Conservation (phyloP, 352 stramenopile species). For the Pythium sukuiense region DNA sequence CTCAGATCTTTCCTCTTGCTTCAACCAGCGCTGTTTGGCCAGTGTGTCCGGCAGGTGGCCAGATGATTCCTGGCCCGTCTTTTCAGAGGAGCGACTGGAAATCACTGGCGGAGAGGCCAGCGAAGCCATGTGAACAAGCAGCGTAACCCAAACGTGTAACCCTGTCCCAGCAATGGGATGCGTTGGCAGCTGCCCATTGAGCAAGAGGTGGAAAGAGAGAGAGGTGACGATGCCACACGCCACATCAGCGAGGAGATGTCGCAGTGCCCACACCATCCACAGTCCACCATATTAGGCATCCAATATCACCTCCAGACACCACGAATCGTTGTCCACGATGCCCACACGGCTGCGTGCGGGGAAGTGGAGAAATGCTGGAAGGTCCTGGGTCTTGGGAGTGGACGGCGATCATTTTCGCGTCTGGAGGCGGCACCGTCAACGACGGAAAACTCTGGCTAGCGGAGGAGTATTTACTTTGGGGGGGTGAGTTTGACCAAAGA, state of each 20-base stretch:
- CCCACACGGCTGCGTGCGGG: neutral
- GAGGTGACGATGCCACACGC: neutral
- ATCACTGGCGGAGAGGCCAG: conserved; percentile 21
- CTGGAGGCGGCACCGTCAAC: neutral
- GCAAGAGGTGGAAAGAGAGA: neutral
- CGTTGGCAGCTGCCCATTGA: neutral
- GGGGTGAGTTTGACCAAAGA: too few relatives aligned
- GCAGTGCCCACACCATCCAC: neutral
- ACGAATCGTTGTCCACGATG: neutral
- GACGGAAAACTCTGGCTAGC: neutral
- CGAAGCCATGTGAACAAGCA: conserved; percentile 23
- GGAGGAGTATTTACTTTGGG: neutral
- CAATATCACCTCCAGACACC: neutral
- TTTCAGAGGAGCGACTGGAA: neutral
- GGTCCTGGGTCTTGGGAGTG: neutral
- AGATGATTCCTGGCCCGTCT: conserved; percentile 6
- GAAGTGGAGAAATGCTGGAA: neutral
- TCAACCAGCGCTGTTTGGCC: neutral
- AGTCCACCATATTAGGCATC: neutral
- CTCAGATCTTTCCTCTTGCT: neutral
- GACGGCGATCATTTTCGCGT: neutral
- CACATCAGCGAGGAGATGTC: neutral
- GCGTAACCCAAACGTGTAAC: neutral
- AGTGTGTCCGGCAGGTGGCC: neutral
- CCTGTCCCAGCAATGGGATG: neutral